Percentiles rank a stretch among this genome's conserved stretches.
Conservation (phyloP, 768 basidiomycete species). For the Mycena indigotica region DNA sequence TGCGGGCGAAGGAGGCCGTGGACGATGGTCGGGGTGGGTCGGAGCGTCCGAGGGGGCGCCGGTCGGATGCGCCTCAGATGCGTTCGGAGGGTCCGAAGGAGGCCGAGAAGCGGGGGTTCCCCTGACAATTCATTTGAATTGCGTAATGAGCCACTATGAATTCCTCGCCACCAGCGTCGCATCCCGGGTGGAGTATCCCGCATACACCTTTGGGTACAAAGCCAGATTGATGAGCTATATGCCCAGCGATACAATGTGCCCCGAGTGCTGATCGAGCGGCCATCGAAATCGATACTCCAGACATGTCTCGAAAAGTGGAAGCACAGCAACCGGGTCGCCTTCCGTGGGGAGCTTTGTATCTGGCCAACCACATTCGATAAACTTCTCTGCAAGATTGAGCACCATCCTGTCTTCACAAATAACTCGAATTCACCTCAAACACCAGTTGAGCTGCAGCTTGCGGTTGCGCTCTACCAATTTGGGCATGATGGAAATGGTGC, state of each 20-base stretch:
- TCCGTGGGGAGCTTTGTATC: not conserved
- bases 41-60: too few relatives aligned
- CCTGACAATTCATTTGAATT: too few relatives aligned
- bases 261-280: not conserved
- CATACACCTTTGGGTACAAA: not conserved
- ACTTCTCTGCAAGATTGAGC: not conserved
- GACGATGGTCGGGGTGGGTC: too few relatives aligned
- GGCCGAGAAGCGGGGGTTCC: too few relatives aligned
- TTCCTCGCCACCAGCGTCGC: not conserved
- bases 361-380: not conserved
- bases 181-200: not conserved
- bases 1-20: too few relatives aligned
- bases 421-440: too few relatives aligned
- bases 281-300: not conserved
- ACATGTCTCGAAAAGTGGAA: not conserved
- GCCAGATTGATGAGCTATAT: not conserved
- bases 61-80: too few relatives aligned
- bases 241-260: not conserved
- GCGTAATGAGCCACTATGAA: not conserved
- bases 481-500: too few relatives aligned
- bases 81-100: too few relatives aligned
- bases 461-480: too few relatives aligned
- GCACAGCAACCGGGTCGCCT: not conserved
- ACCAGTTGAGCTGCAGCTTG: too few relatives aligned
- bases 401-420: too few relatives aligned